Base-by-base conservation (phyloP, 352 stramenopile genomes). In the Hyaloperonospora brassicae region DNA sequence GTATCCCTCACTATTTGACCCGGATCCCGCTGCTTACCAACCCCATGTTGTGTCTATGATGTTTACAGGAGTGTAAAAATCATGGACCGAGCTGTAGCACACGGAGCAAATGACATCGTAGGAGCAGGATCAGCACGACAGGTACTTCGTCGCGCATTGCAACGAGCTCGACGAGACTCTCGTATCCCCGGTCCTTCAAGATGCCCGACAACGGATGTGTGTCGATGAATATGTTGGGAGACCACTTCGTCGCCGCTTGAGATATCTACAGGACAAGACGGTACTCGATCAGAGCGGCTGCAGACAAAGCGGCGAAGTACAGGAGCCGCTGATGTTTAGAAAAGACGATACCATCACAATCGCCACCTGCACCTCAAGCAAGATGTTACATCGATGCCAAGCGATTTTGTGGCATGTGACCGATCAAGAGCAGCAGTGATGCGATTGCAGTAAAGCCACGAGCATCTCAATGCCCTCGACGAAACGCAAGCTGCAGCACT, bases 31-130 rank as follows among this genome's bases (percentile, higher is more conserved):
- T 39, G 14, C 17, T 42, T 42, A 49, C 42, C 45, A 42, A 12
- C 38, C 44, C 46, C 57, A 59, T 51, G 14, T 61, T 9, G 35
- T 3, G 12, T 23, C n/a, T 41, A 57, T 34, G 44, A 14, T 38
- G 14, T 46, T 6, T 12, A 27, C 42, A 86, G 76, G 82, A 93
- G 23, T 93, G 82, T 53, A 89, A 90, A 49, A 93, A 93, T 52
- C 78, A 90, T 47, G 67, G 70, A 22, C 67, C 64, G 25, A 79
- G 75, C 25, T 17, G 59, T 74, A 23, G 50, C 51, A n/a, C 70
- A 81, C 22, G 43, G 54, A 1, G 17, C 17, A 17, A 80, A 66
- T 38, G 57, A 53, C 8, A 57, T 65, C 17, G 45, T 64, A 47
- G 61, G 53, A 2, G 49, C 52, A 8, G 62, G 68, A 2, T 57